These are phyloP conservation scores for Selaginella moellendorffii DNA, from an alignment of 75 land plant species.

Conservation along the genomic window DNA sequence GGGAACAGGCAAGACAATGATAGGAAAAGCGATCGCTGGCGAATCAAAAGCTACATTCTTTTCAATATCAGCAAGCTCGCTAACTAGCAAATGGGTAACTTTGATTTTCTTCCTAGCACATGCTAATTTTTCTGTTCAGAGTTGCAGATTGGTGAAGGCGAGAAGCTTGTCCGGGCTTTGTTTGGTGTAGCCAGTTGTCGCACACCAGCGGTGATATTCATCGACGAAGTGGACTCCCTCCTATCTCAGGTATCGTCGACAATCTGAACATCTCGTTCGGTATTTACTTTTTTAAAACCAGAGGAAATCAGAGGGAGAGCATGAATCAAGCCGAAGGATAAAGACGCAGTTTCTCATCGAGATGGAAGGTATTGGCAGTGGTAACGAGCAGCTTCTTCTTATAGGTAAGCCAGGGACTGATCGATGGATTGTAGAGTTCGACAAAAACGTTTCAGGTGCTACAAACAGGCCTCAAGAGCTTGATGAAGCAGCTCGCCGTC, in stretches of 20 bases:
- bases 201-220: conserved; percentile 99
- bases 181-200: conserved; percentile 99
- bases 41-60: conserved; percentile 99
- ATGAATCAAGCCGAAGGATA: conserved; percentile 89
- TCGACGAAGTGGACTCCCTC: conserved; percentile 96
- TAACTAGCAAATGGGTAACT: conserved; percentile 98
- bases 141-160: conserved; percentile 93
- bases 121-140: too few species aligned
- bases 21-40: conserved; percentile 99
- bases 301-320: conserved; percentile 99
- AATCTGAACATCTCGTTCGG: too few species aligned
- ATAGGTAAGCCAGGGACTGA: conserved; percentile 45
- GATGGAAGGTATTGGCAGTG: conserved; percentile 98
- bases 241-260: conserved; percentile 97
- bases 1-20: conserved; percentile 99
- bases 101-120: too few species aligned
- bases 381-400: conserved; percentile 81
- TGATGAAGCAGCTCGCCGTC: conserved; percentile 92
- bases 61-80: conserved; percentile 96
- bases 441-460: conserved; percentile 41
- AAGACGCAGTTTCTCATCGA: conserved; percentile 97
- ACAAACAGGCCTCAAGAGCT: conserved; percentile 97
- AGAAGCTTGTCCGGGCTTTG: conserved; percentile 89
- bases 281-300: conserved; percentile 36
- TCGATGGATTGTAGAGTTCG: background rate